These are phyloP conservation scores for Nigrospora sphaerica DNA, from an alignment of 2,329 filamentous ascomycete genomes.

Conservation along the genomic window DNA sequence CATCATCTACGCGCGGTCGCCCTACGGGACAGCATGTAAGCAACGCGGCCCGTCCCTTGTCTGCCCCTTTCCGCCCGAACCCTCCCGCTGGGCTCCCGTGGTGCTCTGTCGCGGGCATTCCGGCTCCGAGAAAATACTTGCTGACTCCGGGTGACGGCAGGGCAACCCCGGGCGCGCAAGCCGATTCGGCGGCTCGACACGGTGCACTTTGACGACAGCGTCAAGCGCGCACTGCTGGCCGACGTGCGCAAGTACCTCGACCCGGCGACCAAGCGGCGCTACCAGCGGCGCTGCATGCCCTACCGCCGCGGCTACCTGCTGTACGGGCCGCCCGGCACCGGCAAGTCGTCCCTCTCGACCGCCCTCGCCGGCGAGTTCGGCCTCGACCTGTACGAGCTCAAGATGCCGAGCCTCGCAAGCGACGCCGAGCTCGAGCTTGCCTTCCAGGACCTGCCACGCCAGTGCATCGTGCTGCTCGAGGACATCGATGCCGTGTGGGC, in stretches of 20 bases:
- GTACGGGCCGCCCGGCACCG: slow-evolving; percentile 22
- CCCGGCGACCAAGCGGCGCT: slow-evolving; percentile 42
- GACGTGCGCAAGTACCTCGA: slow-evolving; percentile 47
- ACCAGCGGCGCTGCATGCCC: slow-evolving; percentile 58
- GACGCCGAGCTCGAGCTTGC: slow-evolving; percentile 44
- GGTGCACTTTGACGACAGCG: slow-evolving; percentile 38
- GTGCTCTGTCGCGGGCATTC: too few species aligned
- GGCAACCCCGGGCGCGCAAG: slow-evolving; percentile 40
- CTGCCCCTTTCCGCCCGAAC: too few species aligned
- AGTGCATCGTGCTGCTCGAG: slow-evolving; percentile 49
- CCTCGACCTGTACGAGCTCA: slow-evolving; percentile 45
- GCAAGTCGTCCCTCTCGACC: slow-evolving; percentile 38
- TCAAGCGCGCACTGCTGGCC: slow-evolving; percentile 37
- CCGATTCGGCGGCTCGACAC: slow-evolving; percentile 42
- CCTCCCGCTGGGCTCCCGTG: too few species aligned
- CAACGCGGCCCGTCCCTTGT: too few species aligned
- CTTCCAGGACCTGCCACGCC: slow-evolving; percentile 42
- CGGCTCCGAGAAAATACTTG: too few species aligned
- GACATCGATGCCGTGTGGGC: slow-evolving; percentile 39
- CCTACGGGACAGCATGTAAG: slow-evolving; percentile 32
- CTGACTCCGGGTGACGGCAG: too few species aligned
- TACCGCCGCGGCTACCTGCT: slow-evolving; percentile 42
- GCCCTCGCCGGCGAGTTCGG: slow-evolving; percentile 44
- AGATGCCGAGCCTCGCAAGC: slow-evolving; percentile 28
- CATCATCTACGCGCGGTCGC: slow-evolving; percentile 38